Base-by-base conservation (phyloP, 805 yeast genomes). In the Starmerella vitae region DNA sequence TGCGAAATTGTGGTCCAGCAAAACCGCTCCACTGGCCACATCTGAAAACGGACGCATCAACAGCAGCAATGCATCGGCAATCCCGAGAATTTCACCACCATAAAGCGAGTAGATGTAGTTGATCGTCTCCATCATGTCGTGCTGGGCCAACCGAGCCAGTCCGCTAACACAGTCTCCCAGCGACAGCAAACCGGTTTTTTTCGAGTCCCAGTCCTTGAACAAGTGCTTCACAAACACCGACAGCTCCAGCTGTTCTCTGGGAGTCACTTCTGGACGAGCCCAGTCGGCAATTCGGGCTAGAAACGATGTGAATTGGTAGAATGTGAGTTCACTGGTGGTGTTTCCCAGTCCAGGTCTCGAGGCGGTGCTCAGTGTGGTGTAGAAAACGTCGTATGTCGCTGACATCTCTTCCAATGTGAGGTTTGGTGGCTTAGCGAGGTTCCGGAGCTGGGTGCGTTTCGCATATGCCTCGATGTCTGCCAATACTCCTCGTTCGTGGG, bases 381-480 rank as follows among this genome's bases (percentile, higher is more conserved):
- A 84, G 57, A 76, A 88, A 29, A 91, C 65, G 53, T 91, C 97
- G 57, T 91, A 88, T 4, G 85, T 65, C 39, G 78, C 71, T 3
- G 84, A 73, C 14, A 84, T 48, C 28, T 81, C 72, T 0, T 67
- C 75, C 20, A 60, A 64, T 3, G 66, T 56, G 25, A 88, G 60
- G 53, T 79, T 72, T 20, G 66, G 68, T 1, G 82, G 72, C 54
- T 78, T 77, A 26, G 93, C 88, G 39, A 88, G 63, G 58, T 84
- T 86, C 48, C 98, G 68, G 30, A 91, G 57, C 58, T 91, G 95
- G 0, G 96, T 83, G 41, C 94, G 69, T 59, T 88, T 91, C 26
- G 91, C 93, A 63, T 88, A 88, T 1, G 76, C 68, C 49, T 91
- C 94, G 45, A 88, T 84, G 39, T 91, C 88, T 50, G 72, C 81